Evolutionary conservation across 1,284 basidiomycete genomes (phyloP).

Genomic region (Phaffia rhodozyma): DNA sequence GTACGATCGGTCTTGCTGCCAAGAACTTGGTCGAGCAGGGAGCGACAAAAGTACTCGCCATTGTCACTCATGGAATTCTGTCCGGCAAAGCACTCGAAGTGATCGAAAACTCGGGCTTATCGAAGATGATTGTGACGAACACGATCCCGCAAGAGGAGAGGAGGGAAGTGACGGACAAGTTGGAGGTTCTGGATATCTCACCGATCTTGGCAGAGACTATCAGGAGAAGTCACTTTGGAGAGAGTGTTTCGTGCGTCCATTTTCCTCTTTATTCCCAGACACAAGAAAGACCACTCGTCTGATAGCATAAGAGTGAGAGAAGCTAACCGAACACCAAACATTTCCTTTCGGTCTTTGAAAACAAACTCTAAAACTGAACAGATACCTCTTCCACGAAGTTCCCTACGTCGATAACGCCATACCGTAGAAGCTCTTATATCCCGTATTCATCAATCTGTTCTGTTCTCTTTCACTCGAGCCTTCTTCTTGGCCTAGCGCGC

Average conservation of each 20-base stretch:
- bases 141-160: constrained; percentile 86
- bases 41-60: constrained; percentile 71
- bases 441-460: not conserved
- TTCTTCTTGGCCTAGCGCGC: not conserved
- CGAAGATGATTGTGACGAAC: constrained; percentile 97
- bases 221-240: constrained; percentile 50
- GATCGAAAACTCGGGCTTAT: constrained; percentile 62
- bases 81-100: constrained; percentile 66
- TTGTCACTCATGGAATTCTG: constrained; percentile 96
- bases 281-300: not conserved
- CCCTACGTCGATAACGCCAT: constrained; percentile 24
- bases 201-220: constrained; percentile 96
- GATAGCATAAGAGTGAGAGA: not conserved
- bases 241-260: constrained; percentile 33
- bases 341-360: not conserved
- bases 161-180: constrained; percentile 61
- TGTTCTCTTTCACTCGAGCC: not conserved
- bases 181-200: constrained; percentile 92
- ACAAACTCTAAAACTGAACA: constrained; percentile 20
- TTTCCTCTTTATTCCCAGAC: not conserved
- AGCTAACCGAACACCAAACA: not conserved
- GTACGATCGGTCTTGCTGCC: constrained; percentile 88
- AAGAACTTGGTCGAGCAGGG: constrained; percentile 82
- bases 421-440: not conserved
- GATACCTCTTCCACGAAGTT: constrained; percentile 39